Conservation (phyloP, 305 asterid genomes). For the Rubia peregrina region DNA sequence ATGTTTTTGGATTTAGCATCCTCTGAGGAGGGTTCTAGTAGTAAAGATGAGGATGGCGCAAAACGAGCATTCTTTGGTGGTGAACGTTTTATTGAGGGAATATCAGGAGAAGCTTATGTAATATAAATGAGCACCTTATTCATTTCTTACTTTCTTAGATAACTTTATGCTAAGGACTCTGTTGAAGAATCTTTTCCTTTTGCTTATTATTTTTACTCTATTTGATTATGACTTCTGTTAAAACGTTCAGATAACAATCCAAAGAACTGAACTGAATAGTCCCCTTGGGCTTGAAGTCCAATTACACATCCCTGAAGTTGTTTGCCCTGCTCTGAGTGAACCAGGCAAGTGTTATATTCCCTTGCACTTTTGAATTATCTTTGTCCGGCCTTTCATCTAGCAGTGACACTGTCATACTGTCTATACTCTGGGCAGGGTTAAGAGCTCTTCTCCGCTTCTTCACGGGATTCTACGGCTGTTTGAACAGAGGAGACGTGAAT, state of each 20-base stretch:
- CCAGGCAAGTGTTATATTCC: conserved; percentile 56
- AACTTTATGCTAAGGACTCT: conserved; percentile 2
- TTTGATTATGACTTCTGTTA: background rate
- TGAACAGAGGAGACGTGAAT: conserved; percentile 92
- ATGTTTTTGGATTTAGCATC: conserved; percentile 69
- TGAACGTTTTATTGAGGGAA: conserved; percentile 90
- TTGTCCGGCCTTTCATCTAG: conserved; percentile 14
- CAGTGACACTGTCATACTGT: conserved; percentile 12
- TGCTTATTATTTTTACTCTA: background rate
- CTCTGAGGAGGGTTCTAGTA: conserved; percentile 50
- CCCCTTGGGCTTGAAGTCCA: conserved; percentile 95
- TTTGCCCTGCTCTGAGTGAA: conserved; percentile 98
- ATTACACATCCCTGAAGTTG: conserved; percentile 80
- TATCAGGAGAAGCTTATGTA: conserved; percentile 97
- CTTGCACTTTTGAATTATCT: background rate
- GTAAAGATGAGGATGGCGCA: conserved; percentile 97
- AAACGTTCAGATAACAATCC: conserved; percentile 78
- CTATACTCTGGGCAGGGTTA: conserved; percentile 47
- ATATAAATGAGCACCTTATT: conserved; percentile 17
- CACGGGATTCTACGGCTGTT: conserved; percentile 82
- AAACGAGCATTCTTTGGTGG: conserved; percentile 97
- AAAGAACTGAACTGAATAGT: conserved; percentile 80
- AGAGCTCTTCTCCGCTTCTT: conserved; percentile 99
- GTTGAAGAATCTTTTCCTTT: background rate
- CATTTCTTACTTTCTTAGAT: background rate